Evolutionary conservation across 139 green algal genomes (phyloP).

Genomic region (Yamagishiella unicocca): DNA sequence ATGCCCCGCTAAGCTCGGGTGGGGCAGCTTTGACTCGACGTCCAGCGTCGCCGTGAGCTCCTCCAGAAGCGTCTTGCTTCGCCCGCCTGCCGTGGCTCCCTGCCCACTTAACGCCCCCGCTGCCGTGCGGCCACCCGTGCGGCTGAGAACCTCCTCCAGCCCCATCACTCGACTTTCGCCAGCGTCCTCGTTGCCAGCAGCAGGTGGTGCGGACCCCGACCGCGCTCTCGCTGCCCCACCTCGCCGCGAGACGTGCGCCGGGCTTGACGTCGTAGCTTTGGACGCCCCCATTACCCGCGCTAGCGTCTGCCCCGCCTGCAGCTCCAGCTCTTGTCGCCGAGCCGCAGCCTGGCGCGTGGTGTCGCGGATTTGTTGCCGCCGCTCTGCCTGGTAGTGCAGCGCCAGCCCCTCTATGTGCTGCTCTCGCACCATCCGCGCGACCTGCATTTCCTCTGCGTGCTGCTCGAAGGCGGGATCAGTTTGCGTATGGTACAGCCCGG

Average conservation of each 20-base stretch:
- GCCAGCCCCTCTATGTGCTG: conserved; percentile 40
- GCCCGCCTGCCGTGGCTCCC: background rate
- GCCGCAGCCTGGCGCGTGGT: background rate
- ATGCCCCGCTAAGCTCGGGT: conserved; percentile 24
- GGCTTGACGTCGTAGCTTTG: background rate
- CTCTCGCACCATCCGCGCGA: conserved; percentile 36
- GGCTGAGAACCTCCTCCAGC: background rate
- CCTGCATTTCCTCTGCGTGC: conserved; percentile 30
- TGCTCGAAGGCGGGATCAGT: conserved; percentile 21
- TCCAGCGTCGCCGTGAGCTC: conserved; percentile 28
- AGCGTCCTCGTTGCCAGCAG: background rate
- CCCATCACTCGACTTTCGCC: background rate
- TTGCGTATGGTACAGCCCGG: conserved; percentile 33
- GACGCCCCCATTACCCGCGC: background rate
- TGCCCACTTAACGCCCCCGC: background rate
- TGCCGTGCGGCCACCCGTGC: background rate
- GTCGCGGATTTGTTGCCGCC: conserved; percentile 35
- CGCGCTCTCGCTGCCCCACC: background rate
- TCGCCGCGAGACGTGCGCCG: background rate
- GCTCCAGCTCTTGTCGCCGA: conserved; percentile 36
- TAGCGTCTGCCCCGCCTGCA: conserved; percentile 31
- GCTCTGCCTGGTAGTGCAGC: conserved; percentile 24
- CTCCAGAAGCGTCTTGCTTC: conserved; percentile 30
- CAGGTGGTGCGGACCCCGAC: background rate
- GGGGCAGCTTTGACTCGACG: background rate